Evolutionary conservation across 1,284 basidiomycete genomes (phyloP).

Genomic region (Abortiporus biennis): DNA sequence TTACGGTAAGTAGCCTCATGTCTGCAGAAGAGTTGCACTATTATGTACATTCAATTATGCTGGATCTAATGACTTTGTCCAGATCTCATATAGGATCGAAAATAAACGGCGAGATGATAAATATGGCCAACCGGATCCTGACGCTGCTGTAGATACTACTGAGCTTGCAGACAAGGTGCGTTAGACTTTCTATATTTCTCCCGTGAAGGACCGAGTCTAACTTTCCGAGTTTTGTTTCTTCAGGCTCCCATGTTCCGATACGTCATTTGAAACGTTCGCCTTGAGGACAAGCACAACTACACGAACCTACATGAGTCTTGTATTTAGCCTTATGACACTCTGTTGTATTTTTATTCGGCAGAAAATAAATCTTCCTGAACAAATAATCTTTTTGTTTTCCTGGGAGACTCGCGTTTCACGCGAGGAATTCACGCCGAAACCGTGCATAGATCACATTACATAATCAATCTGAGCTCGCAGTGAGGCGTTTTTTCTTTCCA

Average conservation of each 20-base stretch:
- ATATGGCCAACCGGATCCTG: constrained; percentile 42
- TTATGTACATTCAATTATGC: no score
- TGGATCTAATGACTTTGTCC: background rate
- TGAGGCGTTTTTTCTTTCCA: background rate
- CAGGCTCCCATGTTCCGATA: constrained; percentile 9
- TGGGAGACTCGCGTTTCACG: no score
- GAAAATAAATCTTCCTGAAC: no score
- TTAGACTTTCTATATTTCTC: constrained; percentile 1
- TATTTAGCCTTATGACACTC: no score
- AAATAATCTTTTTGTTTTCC: no score
- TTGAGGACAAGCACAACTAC: no score
- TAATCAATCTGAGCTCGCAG: background rate
- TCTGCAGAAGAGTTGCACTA: background rate
- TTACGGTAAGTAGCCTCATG: constrained; percentile 38
- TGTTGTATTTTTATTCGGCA: no score
- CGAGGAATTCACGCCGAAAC: no score
- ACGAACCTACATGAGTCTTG: no score
- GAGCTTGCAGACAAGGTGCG: constrained; percentile 62
- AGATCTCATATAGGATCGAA: constrained; percentile 60
- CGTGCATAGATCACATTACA: no score
- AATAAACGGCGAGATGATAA: constrained; percentile 49
- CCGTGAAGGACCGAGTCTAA: background rate
- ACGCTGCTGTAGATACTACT: constrained; percentile 55
- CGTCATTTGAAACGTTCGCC: no score
- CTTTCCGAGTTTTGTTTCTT: background rate